Base-by-base conservation (phyloP, 176 grass and related monocot genomes). In the Otatea glauca region DNA sequence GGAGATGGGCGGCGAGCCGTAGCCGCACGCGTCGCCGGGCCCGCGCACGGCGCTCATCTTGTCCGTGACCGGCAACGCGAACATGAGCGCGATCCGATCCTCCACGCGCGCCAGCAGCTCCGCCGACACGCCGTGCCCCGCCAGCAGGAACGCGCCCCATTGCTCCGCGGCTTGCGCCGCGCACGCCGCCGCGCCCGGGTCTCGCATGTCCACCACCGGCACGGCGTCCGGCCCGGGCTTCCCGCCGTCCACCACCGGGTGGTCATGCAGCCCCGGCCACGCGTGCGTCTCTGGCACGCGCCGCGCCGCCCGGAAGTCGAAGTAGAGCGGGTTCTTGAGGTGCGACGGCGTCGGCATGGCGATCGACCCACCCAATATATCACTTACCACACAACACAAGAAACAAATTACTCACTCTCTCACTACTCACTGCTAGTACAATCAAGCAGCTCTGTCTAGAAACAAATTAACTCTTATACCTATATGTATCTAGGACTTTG, bases 1-100 rank as follows among this genome's bases (percentile, higher is more conserved):
- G 43, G 96, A 98, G 83, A 98, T 98, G 85, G 93, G 96, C 75
- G 92, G 93, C 24, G 88, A 85, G 37, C 96, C 96, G 75, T 93
- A 98, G 58, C 96, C 96, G 56, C 89, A 92, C 68, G 90, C 38
- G 72, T 93, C 83, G 18, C 87, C 93, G 11, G 88, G 80, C 0
- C 88, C 29, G 17, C 94, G 92, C 15, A 91, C 86, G 8, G 91
- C 97, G 27, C 82, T 76, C 65, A 99, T 70, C 86, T 99, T 99
- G 54, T 89, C 83, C 23, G 83, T 34, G 29, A 81, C 81, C 4
- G 97, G 92, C 8, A 99, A 93, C 39, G 92, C 88, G 92, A 99
- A 99, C 79, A 99, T 50, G 77, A 92, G 72, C 32, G 78, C 88
- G 32, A 90, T 68, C n/a, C 65, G 74, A 44, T 80, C 88, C 91